phyloP scores from a whole-genome alignment of 306 rosid genomes.

The Cucurbita pepo region DNA sequence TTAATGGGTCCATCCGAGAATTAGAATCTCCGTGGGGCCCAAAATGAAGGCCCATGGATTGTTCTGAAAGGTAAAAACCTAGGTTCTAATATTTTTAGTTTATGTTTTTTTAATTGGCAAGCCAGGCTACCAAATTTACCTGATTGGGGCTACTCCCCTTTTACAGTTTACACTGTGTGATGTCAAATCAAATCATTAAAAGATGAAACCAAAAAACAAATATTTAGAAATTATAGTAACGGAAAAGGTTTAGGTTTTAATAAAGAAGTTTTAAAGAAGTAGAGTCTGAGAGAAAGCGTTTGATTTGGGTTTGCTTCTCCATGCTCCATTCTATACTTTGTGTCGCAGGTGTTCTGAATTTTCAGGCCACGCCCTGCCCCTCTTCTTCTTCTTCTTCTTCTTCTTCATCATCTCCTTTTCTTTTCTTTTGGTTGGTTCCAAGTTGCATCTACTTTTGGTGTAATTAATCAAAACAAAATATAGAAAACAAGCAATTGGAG shows the following conservation, averaged over 20 bases:
- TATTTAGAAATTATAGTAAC: not conserved
- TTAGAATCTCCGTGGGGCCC: not conserved
- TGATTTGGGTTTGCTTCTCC: too few relatives aligned
- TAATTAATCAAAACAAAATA: too few relatives aligned
- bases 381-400: not conserved
- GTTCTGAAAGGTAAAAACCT: not conserved
- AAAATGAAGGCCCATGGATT: not conserved
- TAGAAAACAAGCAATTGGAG: too few relatives aligned
- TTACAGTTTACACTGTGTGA: not conserved
- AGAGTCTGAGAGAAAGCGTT: too few relatives aligned
- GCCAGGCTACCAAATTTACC: too few relatives aligned
- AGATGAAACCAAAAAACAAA: not conserved
- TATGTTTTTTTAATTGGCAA: not conserved
- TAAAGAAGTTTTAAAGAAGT: too few relatives aligned
- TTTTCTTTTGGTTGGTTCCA: not conserved
- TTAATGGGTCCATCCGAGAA: not conserved
- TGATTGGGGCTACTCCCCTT: not conserved
- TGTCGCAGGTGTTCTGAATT: not conserved
- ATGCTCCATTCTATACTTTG: not conserved
- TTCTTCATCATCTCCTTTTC: not conserved
- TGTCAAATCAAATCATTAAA: not conserved
- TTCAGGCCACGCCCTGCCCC: constrained; percentile 27
- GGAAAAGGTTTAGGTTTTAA: not conserved
- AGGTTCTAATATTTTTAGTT: too few relatives aligned
- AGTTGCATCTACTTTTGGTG: too few relatives aligned